A percentile compares a stretch with the other conserved stretches of the same genome.
Conservation (phyloP, 2,329 filamentous ascomycete species). For the Biscogniauxia sp. region DNA sequence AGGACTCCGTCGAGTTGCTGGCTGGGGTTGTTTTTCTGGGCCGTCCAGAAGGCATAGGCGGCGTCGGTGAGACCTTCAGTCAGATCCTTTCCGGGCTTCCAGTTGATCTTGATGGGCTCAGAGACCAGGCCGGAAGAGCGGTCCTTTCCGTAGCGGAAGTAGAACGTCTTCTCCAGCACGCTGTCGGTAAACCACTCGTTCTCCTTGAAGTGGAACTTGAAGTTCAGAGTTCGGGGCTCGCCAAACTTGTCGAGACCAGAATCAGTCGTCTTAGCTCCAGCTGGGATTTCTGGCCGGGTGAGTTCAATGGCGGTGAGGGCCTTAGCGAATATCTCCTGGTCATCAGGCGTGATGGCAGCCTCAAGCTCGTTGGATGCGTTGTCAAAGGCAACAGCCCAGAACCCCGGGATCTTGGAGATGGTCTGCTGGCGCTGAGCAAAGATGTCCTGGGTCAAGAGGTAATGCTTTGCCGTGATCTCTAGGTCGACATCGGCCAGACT, state of each 20-base stretch:
- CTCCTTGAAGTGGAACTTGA: slow-evolving; percentile 53
- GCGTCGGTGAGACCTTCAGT: slow-evolving; percentile 62
- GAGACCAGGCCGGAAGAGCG: slow-evolving; percentile 62
- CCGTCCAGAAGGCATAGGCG: slow-evolving; percentile 55
- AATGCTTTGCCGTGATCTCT: slow-evolving; percentile 33
- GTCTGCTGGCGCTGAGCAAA: slow-evolving; percentile 60
- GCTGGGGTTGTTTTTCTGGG: slow-evolving; percentile 44
- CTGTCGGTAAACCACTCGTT: slow-evolving; percentile 63
- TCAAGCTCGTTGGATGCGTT: slow-evolving; percentile 57
- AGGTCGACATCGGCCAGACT: slow-evolving; percentile 32
- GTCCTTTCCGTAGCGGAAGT: slow-evolving; percentile 57
- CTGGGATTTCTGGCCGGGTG: slow-evolving; percentile 38
- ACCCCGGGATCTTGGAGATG: slow-evolving; percentile 58
- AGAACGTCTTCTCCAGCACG: slow-evolving; percentile 65
- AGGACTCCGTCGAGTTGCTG: slow-evolving; percentile 34
- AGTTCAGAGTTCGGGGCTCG: slow-evolving; percentile 61
- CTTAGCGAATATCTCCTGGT: slow-evolving; percentile 56
- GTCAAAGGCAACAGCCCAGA: slow-evolving; percentile 69
- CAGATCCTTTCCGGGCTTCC: slow-evolving; percentile 64
- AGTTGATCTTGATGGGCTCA: slow-evolving; percentile 64
- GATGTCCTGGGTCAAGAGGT: slow-evolving; percentile 31
- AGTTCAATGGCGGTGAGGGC: slow-evolving; percentile 57
- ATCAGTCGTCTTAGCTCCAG: slow-evolving; percentile 30
- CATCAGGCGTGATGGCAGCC: slow-evolving; percentile 58
- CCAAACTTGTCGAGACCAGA: slow-evolving; percentile 39